These are phyloP conservation scores for Malassezia restricta DNA, from an alignment of 1,284 basidiomycete species.

Conservation along the genomic window DNA sequence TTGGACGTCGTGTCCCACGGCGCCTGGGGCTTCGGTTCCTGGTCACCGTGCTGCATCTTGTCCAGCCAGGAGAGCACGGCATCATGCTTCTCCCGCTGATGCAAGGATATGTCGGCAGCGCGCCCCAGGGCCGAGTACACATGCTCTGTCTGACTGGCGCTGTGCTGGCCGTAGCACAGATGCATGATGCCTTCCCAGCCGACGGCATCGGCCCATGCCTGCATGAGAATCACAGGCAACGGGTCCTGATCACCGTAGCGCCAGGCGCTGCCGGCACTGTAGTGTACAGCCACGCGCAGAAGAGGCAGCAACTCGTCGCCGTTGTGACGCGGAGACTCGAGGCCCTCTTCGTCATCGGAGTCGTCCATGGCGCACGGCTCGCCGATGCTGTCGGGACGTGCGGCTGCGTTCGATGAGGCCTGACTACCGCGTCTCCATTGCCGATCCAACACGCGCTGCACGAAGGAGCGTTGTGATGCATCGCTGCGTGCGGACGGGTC, in stretches of 20 bases:
- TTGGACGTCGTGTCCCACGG: neutral
- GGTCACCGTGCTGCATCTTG: slow-evolving; percentile 13
- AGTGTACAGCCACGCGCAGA: slow-evolving; percentile 9
- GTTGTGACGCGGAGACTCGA: slow-evolving; percentile 7
- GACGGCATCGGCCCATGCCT: slow-evolving; percentile 28
- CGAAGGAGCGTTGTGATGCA: slow-evolving; percentile 11
- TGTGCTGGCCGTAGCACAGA: slow-evolving; percentile 38
- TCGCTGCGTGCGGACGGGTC: neutral
- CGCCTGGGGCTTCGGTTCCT: neutral
- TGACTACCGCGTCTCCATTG: neutral
- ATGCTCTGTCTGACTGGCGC: slow-evolving; percentile 19
- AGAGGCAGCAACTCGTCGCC: slow-evolving; percentile 19
- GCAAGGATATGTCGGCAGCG: slow-evolving; percentile 30
- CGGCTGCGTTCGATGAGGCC: neutral
- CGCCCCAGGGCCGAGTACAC: slow-evolving; percentile 25
- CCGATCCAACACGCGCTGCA: slow-evolving; percentile 8
- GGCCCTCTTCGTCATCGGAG: slow-evolving; percentile 14
- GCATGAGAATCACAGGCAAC: slow-evolving; percentile 25
- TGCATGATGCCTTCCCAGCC: slow-evolving; percentile 43
- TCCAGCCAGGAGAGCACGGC: slow-evolving; percentile 28
- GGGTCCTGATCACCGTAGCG: slow-evolving; percentile 22
- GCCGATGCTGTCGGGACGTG: neutral
- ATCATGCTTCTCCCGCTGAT: slow-evolving; percentile 18
- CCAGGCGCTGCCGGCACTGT: neutral
- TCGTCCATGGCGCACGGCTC: neutral